Conservation (phyloP, 208 protist genomes). For the Acanthamoeba royreba region DNA sequence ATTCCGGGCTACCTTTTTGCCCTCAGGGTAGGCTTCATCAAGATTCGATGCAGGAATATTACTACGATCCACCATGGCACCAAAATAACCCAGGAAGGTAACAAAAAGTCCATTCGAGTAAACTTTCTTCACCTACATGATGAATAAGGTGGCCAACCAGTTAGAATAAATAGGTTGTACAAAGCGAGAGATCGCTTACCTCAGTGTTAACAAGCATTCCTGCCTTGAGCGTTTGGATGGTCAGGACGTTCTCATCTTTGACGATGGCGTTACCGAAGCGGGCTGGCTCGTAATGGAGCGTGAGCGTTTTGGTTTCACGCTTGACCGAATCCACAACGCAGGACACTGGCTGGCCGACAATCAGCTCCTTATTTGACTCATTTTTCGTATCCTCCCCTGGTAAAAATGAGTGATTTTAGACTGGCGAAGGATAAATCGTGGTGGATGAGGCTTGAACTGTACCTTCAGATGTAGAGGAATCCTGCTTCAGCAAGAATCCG, state of each 20-base stretch:
- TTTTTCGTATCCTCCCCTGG: background rate
- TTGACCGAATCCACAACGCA: slow-evolving; percentile 38
- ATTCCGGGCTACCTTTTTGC: slow-evolving; percentile 38
- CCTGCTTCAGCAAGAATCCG: background rate
- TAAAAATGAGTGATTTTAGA: too few species aligned
- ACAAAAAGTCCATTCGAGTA: slow-evolving; percentile 5
- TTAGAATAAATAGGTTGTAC: too few species aligned
- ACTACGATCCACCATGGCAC: background rate
- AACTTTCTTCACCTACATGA: slow-evolving; percentile 35
- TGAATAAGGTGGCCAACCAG: background rate
- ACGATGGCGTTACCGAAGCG: background rate
- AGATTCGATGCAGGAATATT: background rate
- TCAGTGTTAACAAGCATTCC: slow-evolving; percentile 26
- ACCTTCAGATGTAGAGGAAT: too few species aligned
- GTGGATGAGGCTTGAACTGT: too few species aligned
- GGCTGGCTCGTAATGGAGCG: background rate
- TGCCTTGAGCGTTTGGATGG: slow-evolving; percentile 4
- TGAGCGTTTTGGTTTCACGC: slow-evolving; percentile 6
- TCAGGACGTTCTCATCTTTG: slow-evolving; percentile 25
- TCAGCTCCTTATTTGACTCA: background rate
- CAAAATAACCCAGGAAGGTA: slow-evolving; percentile 27
- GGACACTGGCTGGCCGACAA: background rate
- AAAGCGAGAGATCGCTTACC: too few species aligned
- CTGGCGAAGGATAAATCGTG: too few species aligned
- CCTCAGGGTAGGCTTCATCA: background rate